Base-by-base conservation (phyloP, 2,329 filamentous ascomycete species). In the Leptographium lundbergii region DNA sequence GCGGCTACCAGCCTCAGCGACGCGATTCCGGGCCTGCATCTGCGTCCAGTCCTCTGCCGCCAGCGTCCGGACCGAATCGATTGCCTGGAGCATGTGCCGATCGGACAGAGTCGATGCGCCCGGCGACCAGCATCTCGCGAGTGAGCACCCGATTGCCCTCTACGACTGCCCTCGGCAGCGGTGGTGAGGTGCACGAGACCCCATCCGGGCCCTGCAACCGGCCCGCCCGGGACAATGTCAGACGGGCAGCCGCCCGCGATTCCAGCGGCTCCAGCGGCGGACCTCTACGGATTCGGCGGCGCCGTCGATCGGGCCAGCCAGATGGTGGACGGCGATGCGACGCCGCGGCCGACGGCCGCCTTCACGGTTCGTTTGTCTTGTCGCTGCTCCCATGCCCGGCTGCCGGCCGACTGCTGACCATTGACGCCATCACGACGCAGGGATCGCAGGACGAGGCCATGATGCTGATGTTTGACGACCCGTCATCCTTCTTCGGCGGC, bases 401-500 rank as follows among this genome's bases (percentile, higher is more conserved):
- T 9, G 32, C 7, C 32, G 7, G 32, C 32, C 10, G 32, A 34
- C 32, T 29, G 32, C 19, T 39, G 27, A 39, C 19, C 10, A 5
- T 19, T 24, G 22, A 54, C n/a, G 11, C 55, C 17, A 19, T 10
- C 14, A 2, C 65, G 65, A 69, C 62, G 63, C 62, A 59, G 56
- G 60, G 36, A 61, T 72, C 61, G 65, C 65, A 56, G 11, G 56
- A 61, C 45, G 65, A 69, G 62, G 71, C 74, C 63, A 68, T 77
- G 56, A 77, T 79, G 71, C 67, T 70, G 27, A 66, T 77, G 32
- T 67, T 79, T 58, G 73, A 79, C 58, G 71, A 71, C 61, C 68
- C 69, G 70, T 75, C 66, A 68, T 77, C 57, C 1, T 60, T 61
- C 32, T 57, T 63, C 24, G 60, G 63, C 39, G 65, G 65, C 47